phyloP scores from a whole-genome alignment of 352 stramenopile species.

The Phytophthora pistaciae region DNA sequence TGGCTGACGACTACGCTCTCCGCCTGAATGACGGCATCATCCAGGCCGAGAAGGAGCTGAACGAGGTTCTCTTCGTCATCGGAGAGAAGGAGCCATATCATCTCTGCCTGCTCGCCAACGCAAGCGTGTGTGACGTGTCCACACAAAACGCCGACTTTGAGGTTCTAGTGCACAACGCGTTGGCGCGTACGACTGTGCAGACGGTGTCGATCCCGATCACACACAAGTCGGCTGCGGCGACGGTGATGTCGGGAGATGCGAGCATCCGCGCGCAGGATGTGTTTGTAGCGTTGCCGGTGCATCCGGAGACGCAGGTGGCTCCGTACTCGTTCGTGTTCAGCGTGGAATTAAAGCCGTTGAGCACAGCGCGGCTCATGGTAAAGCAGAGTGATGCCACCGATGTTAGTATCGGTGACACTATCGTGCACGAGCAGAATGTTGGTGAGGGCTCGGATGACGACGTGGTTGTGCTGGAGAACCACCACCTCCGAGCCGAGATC shows the following conservation, averaged over 20 bases:
- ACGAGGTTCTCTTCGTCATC: constrained; percentile 80
- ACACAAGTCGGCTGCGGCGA: constrained; percentile 51
- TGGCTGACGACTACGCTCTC: constrained; percentile 96
- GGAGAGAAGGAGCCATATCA: constrained; percentile 71
- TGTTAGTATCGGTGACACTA: not conserved
- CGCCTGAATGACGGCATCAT: constrained; percentile 89
- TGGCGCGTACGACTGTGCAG: constrained; percentile 64
- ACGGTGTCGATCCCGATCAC: constrained; percentile 71
- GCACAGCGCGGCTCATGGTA: constrained; percentile 57
- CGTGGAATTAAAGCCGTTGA: constrained; percentile 65
- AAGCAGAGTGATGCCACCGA: constrained; percentile 40
- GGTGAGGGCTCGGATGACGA: constrained; percentile 9
- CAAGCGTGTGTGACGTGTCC: constrained; percentile 91
- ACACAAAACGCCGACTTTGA: constrained; percentile 74
- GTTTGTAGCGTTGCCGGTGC: constrained; percentile 63
- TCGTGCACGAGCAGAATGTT: constrained; percentile 1
- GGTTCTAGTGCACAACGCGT: constrained; percentile 76
- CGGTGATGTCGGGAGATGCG: constrained; percentile 43
- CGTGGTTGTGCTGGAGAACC: constrained; percentile 71
- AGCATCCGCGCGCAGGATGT: constrained; percentile 54
- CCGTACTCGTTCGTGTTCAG: constrained; percentile 78
- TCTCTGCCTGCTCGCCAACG: constrained; percentile 89
- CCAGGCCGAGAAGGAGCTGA: constrained; percentile 69
- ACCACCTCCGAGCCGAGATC: constrained; percentile 63
- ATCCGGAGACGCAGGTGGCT: constrained; percentile 55